A percentile compares a stretch with the other conserved stretches of the same genome.
Conservation (phyloP, 2,329 filamentous ascomycete genomes). For the Arthrobotrys megalospora region DNA sequence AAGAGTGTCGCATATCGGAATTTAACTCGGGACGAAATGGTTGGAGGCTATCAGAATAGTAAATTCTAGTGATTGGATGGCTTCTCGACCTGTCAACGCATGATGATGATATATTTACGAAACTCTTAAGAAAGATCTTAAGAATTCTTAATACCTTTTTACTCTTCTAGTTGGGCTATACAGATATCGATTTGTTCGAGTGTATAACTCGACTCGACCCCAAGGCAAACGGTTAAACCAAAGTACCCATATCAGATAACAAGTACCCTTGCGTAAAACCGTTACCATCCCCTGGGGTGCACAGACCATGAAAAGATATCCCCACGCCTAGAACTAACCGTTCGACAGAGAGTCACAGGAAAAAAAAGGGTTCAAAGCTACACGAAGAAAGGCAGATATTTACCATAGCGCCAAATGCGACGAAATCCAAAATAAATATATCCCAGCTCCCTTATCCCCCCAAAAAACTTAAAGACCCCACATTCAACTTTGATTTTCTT, state of each 20-base stretch:
- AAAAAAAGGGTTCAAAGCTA: constrained; percentile 18
- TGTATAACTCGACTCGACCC: constrained; percentile 8
- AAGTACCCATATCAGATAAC: constrained; percentile 31
- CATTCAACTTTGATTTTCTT: constrained; percentile 20
- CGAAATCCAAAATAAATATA: constrained; percentile 28
- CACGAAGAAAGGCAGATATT: constrained; percentile 23
- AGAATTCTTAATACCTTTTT: background rate
- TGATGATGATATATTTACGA: constrained; percentile 42
- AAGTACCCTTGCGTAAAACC: constrained; percentile 24
- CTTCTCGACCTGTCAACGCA: constrained; percentile 37
- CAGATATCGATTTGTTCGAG: background rate
- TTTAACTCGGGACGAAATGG: constrained; percentile 38
- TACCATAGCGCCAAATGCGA: constrained; percentile 55
- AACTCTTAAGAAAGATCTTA: background rate
- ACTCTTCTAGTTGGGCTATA: background rate
- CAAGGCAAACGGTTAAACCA: constrained; percentile 22
- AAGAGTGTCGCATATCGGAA: constrained; percentile 59
- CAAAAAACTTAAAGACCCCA: constrained; percentile 21
- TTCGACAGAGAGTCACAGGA: constrained; percentile 16
- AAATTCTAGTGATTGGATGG: constrained; percentile 22
- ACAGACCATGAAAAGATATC: constrained; percentile 48
- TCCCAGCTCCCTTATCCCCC: constrained; percentile 18
- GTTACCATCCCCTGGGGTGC: constrained; percentile 30
- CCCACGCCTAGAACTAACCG: constrained; percentile 6
- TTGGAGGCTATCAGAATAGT: constrained; percentile 5